Base-by-base conservation (phyloP, 495 filamentous ascomycete species). In the Peziza echinospora region DNA sequence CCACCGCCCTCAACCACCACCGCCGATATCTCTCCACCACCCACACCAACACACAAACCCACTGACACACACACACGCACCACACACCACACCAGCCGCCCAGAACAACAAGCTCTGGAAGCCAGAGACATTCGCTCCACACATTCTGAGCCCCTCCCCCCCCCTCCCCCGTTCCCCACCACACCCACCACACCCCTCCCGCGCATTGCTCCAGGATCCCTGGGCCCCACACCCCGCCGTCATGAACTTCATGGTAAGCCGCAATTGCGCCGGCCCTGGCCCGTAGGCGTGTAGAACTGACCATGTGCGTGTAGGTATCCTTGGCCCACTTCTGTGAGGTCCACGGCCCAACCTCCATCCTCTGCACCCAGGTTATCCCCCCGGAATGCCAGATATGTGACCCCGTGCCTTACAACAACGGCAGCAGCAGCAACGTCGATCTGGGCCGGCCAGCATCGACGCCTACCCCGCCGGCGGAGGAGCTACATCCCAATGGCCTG, bases 261-360 rank as follows among this genome's bases (percentile, higher is more conserved):
- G 21, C 41, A 21, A 43, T 43, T 43, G n/a, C 11, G 10, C 41
- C n/a, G n/a, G n/a, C n/a, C n/a, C n/a, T n/a, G n/a, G n/a, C n/a
- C n/a, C n/a, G n/a, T n/a, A n/a, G n/a, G n/a, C n/a, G n/a, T n/a
- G n/a, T n/a, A n/a, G n/a, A n/a, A n/a, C n/a, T n/a, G n/a, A n/a
- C n/a, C n/a, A n/a, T n/a, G n/a, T n/a, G n/a, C n/a, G n/a, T n/a
- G 53, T 45, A 94, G 86, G 73, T 93, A 58, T 91, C 84, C 61
- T 74, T 94, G 54, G 86, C 86, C 58, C 86, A 94, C 66, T 94
- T 92, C 63, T 94, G 86, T 69, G 86, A 94, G 64, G 70, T 84
- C 56, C 85, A 94, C 70, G 86, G 86, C 50, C 86, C 86, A 10
- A 93, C 85, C 43, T 89, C 85, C 45, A 77, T 94, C 62, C 81